Conservation (phyloP, 2,329 filamentous ascomycete genomes). For the Monosporascus sp. region DNA sequence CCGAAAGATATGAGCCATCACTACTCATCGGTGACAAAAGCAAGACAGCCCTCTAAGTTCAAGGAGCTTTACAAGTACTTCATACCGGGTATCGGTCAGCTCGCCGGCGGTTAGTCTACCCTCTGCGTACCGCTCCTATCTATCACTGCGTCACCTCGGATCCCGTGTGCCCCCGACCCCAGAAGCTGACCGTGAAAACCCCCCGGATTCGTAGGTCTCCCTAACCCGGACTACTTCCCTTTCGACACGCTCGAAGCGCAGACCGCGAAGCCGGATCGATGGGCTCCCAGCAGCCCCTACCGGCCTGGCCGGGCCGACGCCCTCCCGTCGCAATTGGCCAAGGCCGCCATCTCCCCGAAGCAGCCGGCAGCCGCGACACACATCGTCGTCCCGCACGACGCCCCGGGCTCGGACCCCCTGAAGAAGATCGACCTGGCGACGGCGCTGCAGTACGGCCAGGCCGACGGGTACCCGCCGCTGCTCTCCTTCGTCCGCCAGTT, state of each 20-base stretch:
- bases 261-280: slow-evolving; percentile 69
- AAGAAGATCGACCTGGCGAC: slow-evolving; percentile 76
- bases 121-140: not conserved
- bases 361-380: slow-evolving; percentile 37
- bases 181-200: not conserved
- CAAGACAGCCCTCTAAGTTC: slow-evolving; percentile 60
- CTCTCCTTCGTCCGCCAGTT: slow-evolving; percentile 77
- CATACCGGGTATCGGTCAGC: slow-evolving; percentile 57
- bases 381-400: slow-evolving; percentile 58
- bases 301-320: slow-evolving; percentile 38
- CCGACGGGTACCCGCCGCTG: slow-evolving; percentile 75
- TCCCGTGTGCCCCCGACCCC: not conserved
- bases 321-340: slow-evolving; percentile 32
- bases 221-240: slow-evolving; percentile 77
- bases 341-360: slow-evolving; percentile 22
- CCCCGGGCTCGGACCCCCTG: slow-evolving; percentile 50
- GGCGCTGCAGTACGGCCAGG: slow-evolving; percentile 82
- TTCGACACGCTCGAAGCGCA: slow-evolving; percentile 87
- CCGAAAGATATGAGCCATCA: slow-evolving; percentile 78
- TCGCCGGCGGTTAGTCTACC: slow-evolving; percentile 50
- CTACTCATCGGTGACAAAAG: slow-evolving; percentile 64
- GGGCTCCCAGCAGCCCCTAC: slow-evolving; percentile 61
- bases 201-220: slow-evolving; percentile 56
- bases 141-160: not conserved
- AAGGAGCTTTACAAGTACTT: slow-evolving; percentile 89